Percentiles rank a stretch among this genome's conserved stretches.
phyloP scores from a whole-genome alignment of 2,329 filamentous ascomycete genomes.

The Neurospora sp. region DNA sequence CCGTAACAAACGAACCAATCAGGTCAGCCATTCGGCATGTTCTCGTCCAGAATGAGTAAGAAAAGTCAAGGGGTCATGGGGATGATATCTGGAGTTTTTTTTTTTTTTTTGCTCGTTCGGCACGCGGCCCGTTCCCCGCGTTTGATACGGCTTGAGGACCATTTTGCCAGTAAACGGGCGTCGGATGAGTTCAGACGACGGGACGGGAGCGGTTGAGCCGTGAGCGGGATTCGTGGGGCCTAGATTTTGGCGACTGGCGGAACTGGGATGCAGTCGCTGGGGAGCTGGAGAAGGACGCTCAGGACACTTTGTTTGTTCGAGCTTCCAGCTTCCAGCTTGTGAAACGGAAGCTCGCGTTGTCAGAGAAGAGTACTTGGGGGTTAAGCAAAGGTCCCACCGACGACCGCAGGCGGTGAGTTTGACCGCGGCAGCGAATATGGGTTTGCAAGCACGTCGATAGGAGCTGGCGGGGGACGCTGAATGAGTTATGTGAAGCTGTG shows the following conservation, averaged over 20 bases:
- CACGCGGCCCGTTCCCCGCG: constrained; percentile 6
- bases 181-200: not conserved
- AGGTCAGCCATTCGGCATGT: not conserved
- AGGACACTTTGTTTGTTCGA: not conserved
- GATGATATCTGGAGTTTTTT: not conserved
- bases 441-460: not conserved
- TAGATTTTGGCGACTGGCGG: not conserved
- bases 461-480: not conserved
- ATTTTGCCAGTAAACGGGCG: not conserved
- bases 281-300: not conserved
- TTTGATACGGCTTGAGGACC: not conserved
- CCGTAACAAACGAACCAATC: not conserved
- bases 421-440: not conserved
- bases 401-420: not conserved
- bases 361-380: not conserved
- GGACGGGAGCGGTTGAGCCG: not conserved
- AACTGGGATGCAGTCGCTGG: not conserved
- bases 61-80: not conserved
- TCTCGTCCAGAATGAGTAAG: constrained; percentile 2
- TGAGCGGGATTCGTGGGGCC: not conserved
- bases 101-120: not conserved
- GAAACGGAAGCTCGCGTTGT: not conserved
- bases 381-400: too few species aligned
- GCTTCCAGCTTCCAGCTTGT: not conserved
- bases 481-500: not conserved